Percentiles rank a stretch among this genome's conserved stretches.
These are phyloP conservation scores for Fusarium transvaalense DNA, from an alignment of 2,329 filamentous ascomycete species.

Conservation along the genomic window DNA sequence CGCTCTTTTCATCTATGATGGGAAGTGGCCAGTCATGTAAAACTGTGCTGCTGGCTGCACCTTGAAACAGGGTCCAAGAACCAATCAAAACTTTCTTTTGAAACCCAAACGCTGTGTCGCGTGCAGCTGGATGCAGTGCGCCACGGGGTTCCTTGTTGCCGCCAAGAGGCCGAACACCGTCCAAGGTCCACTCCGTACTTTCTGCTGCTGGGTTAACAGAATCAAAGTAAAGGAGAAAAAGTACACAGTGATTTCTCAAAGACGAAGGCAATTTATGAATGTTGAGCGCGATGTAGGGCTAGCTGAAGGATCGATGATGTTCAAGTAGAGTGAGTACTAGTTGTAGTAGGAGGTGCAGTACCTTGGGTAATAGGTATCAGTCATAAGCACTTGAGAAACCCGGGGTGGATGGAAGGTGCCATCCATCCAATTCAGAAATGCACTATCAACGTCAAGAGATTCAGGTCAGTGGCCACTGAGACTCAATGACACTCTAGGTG, in stretches of 20 bases:
- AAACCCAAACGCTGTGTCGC: conserved; percentile 32
- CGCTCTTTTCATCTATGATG: conserved; percentile 2
- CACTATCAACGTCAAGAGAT: conserved; percentile 6
- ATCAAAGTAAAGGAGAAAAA: neutral
- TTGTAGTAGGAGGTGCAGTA: neutral
- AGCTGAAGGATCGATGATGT: neutral
- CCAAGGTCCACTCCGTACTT: conserved; percentile 32
- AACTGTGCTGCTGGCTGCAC: neutral
- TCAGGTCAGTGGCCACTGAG: conserved; percentile 2
- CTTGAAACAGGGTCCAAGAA: neutral
- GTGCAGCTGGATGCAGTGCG: conserved; percentile 33
- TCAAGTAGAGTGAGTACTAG: neutral
- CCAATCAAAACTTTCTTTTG: conserved; percentile 26
- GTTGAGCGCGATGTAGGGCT: neutral
- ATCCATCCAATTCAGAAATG: conserved; percentile 1
- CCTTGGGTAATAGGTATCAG: neutral
- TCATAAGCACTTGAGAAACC: neutral
- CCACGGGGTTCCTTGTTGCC: conserved; percentile 30
- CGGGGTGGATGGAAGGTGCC: neutral
- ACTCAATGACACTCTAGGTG: conserved; percentile 2
- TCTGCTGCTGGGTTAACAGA: conserved; percentile 25
- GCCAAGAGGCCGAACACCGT: conserved; percentile 18
- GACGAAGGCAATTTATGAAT: neutral
- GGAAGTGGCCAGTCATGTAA: conserved; percentile 7
- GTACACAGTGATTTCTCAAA: neutral